These are phyloP conservation scores for Penicillium sp. DNA, from an alignment of 2,329 filamentous ascomycete genomes.

Conservation along the genomic window DNA sequence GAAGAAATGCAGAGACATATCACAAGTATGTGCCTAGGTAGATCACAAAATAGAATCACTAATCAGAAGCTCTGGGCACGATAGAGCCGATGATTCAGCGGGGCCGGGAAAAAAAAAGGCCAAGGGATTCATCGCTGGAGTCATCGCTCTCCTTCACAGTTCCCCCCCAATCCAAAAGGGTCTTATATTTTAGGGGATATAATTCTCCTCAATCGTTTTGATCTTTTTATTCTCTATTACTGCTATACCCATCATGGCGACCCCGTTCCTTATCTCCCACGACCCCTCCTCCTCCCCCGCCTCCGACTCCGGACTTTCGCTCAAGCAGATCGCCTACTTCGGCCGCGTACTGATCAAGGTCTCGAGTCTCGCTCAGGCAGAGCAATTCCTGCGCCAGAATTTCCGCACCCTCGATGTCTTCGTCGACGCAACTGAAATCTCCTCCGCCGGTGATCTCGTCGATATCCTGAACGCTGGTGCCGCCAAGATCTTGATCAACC, in stretches of 20 bases:
- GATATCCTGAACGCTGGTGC: slow-evolving; percentile 82
- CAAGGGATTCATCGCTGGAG: slow-evolving; percentile 20
- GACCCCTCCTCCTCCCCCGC: slow-evolving; percentile 43
- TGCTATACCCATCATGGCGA: slow-evolving; percentile 34
- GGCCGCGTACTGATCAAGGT: slow-evolving; percentile 56
- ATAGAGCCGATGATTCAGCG: slow-evolving; percentile 18
- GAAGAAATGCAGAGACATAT: not conserved
- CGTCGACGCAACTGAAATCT: slow-evolving; percentile 71
- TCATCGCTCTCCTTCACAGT: slow-evolving; percentile 13
- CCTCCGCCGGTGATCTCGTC: slow-evolving; percentile 69
- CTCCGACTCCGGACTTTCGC: slow-evolving; percentile 51
- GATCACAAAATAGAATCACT: not conserved
- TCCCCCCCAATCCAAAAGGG: not conserved
- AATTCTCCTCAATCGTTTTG: slow-evolving; percentile 4
- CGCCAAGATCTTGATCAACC: slow-evolving; percentile 75
- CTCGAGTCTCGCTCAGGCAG: slow-evolving; percentile 37
- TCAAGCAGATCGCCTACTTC: slow-evolving; percentile 57
- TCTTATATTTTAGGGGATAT: slow-evolving; percentile 13
- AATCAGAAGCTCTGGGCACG: not conserved
- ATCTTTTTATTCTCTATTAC: not conserved
- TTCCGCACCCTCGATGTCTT: slow-evolving; percentile 61
- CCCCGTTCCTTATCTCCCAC: slow-evolving; percentile 41
- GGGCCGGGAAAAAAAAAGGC: slow-evolving; percentile 13
- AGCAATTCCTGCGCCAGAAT: slow-evolving; percentile 56
- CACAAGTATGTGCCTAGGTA: not conserved